Evolutionary conservation across 192 early-diverging fungal genomes (phyloP), one percentile per base, ranked within the genome.

Genomic region (Diversispora eburnea): DNA sequence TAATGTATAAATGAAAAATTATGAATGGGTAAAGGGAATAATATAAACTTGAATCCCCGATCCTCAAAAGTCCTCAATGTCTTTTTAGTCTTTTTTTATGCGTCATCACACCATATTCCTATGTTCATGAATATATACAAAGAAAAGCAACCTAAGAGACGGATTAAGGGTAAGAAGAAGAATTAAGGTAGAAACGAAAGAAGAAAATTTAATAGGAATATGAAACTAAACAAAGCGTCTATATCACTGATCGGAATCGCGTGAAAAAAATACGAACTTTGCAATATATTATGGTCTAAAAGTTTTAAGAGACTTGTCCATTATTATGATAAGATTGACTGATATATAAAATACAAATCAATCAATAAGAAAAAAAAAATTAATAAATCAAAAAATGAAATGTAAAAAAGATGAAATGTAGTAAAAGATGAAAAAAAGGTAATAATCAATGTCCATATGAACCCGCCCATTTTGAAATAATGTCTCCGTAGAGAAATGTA

Each of bases 311-410:
- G 61, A 63, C 43, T 15, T 63, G 17, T 8, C 51, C 61, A 8
- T 63, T 63, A 63, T 63, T 33, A 63, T 43, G 43, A 45, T 63
- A 43, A 63, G 41, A 63, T 54, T 54, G 51, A 54, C 51, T 17
- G 51, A 17, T 54, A 17, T 54, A 54, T 54, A 54, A 54, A 51
- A 54, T 17, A 17, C 51, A 54, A 17, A 52, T 54, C 12, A 54
- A 54, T 54, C 51, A 17, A 17, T 54, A 10, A 54, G 4, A 17
- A 54, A 54, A 51, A 54, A 54, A 54, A 17, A 17, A 54, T 54
- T 54, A 33, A 33, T 33, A 33, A 33, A 33, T 33, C 25, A 33
- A 33, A 33, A 33, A 33, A 33, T 33, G 25, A 33, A 33, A 33
- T 33, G 25, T 33, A 33, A 33, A 33, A 33, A 33, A 33, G 25